Percentiles rank a stretch among this genome's conserved stretches.
Conservation (phyloP, 2,329 filamentous ascomycete genomes). For the Spiromastix sp. region DNA sequence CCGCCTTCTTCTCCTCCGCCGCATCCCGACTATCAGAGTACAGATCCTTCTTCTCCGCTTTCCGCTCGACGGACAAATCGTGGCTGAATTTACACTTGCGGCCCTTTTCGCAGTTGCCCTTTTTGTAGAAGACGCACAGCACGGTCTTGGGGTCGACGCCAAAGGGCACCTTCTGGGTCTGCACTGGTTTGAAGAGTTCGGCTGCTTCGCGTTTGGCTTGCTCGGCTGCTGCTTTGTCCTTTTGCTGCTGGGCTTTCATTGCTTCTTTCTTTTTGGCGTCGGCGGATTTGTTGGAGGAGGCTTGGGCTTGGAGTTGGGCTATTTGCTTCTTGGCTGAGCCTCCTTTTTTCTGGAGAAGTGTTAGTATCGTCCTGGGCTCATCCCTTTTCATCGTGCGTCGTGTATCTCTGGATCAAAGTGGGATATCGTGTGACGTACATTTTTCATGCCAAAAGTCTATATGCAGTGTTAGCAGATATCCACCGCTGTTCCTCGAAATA, state of each 20-base stretch:
- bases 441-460: slow-evolving; percentile 97
- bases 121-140: slow-evolving; percentile 92
- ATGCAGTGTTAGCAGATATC: slow-evolving; percentile 14
- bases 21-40: slow-evolving; percentile 74
- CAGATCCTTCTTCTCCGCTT: slow-evolving; percentile 81
- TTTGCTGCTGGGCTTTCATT: slow-evolving; percentile 56
- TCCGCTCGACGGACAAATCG: slow-evolving; percentile 78
- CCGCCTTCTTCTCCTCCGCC: slow-evolving; percentile 69
- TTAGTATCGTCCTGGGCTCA: neutral
- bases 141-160: slow-evolving; percentile 98
- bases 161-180: slow-evolving; percentile 96
- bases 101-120: slow-evolving; percentile 93
- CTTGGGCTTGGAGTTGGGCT: slow-evolving; percentile 65
- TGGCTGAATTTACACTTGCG: slow-evolving; percentile 98
- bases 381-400: no score
- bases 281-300: slow-evolving; percentile 63
- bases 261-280: slow-evolving; percentile 76
- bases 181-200: slow-evolving; percentile 79
- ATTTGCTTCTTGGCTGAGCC: slow-evolving; percentile 83
- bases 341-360: slow-evolving; percentile 64
- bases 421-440: no score
- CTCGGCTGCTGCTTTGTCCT: slow-evolving; percentile 86
- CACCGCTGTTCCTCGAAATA: no score
- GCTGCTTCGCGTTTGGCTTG: slow-evolving; percentile 69
- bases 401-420: no score